Base-by-base conservation (phyloP, 192 early-diverging fungal species). In the Coemansia sp. region DNA sequence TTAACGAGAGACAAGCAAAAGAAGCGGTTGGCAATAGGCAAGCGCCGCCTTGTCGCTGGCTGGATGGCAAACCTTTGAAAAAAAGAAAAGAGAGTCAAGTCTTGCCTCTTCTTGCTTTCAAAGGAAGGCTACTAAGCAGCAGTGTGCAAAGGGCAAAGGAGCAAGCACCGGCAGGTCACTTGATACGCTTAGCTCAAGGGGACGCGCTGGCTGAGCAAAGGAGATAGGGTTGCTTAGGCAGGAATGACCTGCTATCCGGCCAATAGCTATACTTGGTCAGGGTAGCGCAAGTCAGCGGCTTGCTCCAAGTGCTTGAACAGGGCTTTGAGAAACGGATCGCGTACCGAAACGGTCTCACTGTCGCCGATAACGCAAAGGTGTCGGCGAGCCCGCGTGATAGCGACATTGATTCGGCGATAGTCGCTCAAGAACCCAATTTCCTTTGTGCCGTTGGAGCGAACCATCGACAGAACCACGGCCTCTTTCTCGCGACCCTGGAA, bases 401-500 rank as follows among this genome's bases (percentile, higher is more conserved):
- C 95, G 53, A 95, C 93, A 72, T 97, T 97, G 56, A 95, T 82
- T 31, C 95, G 84, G 34, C 94, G 83, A 50, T 85, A 85, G 41
- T 97, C 94, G 0, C 72, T 70, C 59, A 97, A 77, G 66, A 97
- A 97, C 3, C 95, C 95, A 20, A 95, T 86, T 52, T 94, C 87
- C 5, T 86, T 85, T 14, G 79, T 73, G 14, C 80, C 84, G 69
- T 97, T 97, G 23, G 89, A 90, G 20, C 95, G 76, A 13, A 97
- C 94, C 7, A 95, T 75, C 1, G 88, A 86, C 23, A 97, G 48
- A 9, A 97, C 77, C 26, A 95, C 86, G 0, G 90, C 92, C 68
- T 95, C 91, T 65, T 93, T 93, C 69, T 97, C 95, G 35, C 93
- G 87, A 6, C 95, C 95, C 72, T 96, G 94, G 65, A 94, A 93